Evolutionary conservation across 2,329 filamentous ascomycete species (phyloP).

Genomic region (Akanthomyces dipterigenus): DNA sequence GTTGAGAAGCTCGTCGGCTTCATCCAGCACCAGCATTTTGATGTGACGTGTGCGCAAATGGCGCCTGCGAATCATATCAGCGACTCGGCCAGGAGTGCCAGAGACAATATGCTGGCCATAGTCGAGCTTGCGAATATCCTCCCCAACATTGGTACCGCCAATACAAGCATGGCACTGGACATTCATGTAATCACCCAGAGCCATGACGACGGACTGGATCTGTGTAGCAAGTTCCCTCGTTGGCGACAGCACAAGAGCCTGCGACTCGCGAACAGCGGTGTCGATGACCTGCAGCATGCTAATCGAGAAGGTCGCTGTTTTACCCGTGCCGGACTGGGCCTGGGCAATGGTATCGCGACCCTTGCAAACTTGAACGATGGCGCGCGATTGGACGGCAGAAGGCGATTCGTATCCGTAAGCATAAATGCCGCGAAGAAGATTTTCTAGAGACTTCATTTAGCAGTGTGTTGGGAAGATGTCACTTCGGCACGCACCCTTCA

Average conservation of each 20-base stretch:
- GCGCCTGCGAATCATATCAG: conserved; percentile 55
- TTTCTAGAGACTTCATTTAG: conserved; percentile 48
- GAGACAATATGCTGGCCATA: conserved; percentile 97
- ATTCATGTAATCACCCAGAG: conserved; percentile 99
- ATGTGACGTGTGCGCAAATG: conserved; percentile 53
- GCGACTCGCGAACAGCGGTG: conserved; percentile 83
- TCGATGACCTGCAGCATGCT: conserved; percentile 95
- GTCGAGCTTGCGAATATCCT: conserved; percentile 95
- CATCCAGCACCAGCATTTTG: conserved; percentile 58
- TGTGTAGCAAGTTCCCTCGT: conserved; percentile 96
- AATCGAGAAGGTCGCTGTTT: conserved; percentile 94
- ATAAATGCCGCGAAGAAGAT: conserved; percentile 92
- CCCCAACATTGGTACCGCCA: conserved; percentile 93
- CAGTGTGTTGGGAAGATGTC: neutral
- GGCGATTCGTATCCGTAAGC: conserved; percentile 98
- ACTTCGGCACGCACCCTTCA: conserved; percentile 57
- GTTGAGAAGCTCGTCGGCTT: conserved; percentile 65
- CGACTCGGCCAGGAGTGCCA: conserved; percentile 90
- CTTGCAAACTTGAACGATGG: conserved; percentile 98
- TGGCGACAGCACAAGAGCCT: conserved; percentile 90
- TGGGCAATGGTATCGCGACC: conserved; percentile 98
- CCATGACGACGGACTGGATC: conserved; percentile 97
- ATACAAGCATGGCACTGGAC: conserved; percentile 99
- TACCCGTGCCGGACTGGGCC: conserved; percentile 93
- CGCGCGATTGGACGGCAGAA: conserved; percentile 93